Evolutionary conservation across 208 protist genomes (phyloP), one percentile per base, ranked within the genome.

Genomic region (Dictyostelium gargantuum): DNA sequence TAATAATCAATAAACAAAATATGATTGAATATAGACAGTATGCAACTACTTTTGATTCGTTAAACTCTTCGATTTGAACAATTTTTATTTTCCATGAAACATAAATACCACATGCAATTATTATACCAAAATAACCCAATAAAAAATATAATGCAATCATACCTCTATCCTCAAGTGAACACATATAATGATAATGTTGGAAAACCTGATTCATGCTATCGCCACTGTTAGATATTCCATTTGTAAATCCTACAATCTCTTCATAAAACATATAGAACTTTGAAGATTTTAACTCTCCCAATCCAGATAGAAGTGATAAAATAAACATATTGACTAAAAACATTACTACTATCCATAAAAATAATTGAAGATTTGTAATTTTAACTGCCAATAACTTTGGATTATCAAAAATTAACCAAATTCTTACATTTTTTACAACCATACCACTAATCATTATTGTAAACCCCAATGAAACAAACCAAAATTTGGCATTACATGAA

Each of bases 61-160:
- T 86, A 19, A 86, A 86, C 17, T 86, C 81, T 23, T 46, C 23
- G 3, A 86, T 86, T 35, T 86, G 66, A 0, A 86, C 81, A 1
- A 86, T 76, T 48, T 66, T 48, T 13, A 86, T 74, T 52, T 86
- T 86, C 81, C 81, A 86, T 9, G 81, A 86, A 21, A 86, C 61
- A 63, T 76, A 86, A 8, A 52, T 23, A 61, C 81, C 81, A 19
- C 46, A 38, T 2, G 63, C 19, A 0, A 86, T 2, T 1, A 86
- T 32, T 9, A 86, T 13, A 6, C 2, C 44, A 86, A 86, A 86
- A 21, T 61, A 70, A n/a, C 26, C 26, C 6, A 86, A 32, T 48
- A 86, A 21, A 11, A 74, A 23, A 46, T 63, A 76, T 17, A 86
- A 68, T 2, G 72, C 42, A 29, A 54, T 38, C 0, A 38, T 26